phyloP scores from a whole-genome alignment of 176 grass and related monocot species.

The Cymbopogon citratus region DNA sequence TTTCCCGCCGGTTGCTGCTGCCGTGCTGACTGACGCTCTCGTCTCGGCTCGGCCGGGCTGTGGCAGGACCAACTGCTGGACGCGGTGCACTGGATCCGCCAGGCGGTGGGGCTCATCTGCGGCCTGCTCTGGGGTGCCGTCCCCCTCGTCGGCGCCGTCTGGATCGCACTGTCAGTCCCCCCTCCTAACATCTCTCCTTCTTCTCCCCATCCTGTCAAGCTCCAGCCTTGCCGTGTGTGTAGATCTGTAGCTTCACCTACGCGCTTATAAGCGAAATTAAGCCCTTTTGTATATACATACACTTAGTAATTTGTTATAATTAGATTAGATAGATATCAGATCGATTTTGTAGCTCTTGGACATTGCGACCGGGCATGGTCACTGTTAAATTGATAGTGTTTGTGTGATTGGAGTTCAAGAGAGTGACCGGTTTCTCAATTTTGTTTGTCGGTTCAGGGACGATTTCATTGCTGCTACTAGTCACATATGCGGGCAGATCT shows the following conservation, averaged over 20 bases:
- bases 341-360: neutral
- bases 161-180: constrained; percentile 75
- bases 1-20: neutral
- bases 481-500: neutral
- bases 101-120: constrained; percentile 63
- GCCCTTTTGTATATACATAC: neutral
- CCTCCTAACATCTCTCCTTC: neutral
- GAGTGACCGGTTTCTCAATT: neutral
- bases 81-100: constrained; percentile 93
- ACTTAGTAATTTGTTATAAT: neutral
- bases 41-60: neutral
- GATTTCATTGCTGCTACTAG: neutral
- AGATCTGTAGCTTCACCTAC: neutral
- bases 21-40: neutral
- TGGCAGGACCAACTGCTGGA: constrained; percentile 80
- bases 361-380: neutral
- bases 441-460: neutral
- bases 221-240: neutral
- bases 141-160: constrained; percentile 78
- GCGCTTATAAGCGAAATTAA: neutral
- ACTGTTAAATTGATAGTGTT: neutral
- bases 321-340: neutral
- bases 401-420: neutral
- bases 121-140: constrained; percentile 85
- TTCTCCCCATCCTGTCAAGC: neutral